Evolutionary conservation across 2,329 filamentous ascomycete genomes (phyloP), one percentile per base, ranked within the genome.

Genomic region (Cladosporium sphaerospermum): DNA sequence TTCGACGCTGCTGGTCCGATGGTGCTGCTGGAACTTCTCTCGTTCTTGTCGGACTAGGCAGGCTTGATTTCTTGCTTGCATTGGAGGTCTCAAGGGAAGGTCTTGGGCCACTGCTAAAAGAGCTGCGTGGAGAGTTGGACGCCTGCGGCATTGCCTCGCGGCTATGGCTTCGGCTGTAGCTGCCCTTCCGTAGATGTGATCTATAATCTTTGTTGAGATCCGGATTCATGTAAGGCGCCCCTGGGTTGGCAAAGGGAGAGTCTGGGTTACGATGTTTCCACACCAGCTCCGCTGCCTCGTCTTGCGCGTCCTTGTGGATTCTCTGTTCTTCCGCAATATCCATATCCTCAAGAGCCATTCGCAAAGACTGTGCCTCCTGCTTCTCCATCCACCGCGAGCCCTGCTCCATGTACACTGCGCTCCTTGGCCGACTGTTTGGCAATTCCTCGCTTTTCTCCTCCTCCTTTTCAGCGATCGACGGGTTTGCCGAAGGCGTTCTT

Each of bases 301-400:
- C 76, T 56, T 88, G 82, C 31, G 88, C 88, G 39, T 85, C 84
- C 10, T 80, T 74, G 66, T 88, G 86, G 45, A 91, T 67, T 42
- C 79, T 80, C 54, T 75, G 68, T 54, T 85, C 83, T 16, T 85
- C 82, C 2, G 82, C 77, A 28, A 86, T 58, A 54, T 87, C 81
- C 78, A 90, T 81, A 61, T 88, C 83, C 59, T 89, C 81, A 76
- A 91, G 82, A 9, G 87, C 86, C 56, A 83, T 78, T 14, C 85
- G 80, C 55, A 91, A 70, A 16, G 85, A 85, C 34, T 78, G 78
- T 3, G 82, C 84, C 69, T 91, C 87, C 64, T 89, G 85, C 67
- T 86, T 88, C 67, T 91, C 87, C 80, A 88, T 87, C 84, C 86
- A 89, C 61, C 86, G 75, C 64, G 83, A 81, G 14, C 85, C 85